Base-by-base conservation (phyloP, 2,329 filamentous ascomycete species). In the Nemania sp. region DNA sequence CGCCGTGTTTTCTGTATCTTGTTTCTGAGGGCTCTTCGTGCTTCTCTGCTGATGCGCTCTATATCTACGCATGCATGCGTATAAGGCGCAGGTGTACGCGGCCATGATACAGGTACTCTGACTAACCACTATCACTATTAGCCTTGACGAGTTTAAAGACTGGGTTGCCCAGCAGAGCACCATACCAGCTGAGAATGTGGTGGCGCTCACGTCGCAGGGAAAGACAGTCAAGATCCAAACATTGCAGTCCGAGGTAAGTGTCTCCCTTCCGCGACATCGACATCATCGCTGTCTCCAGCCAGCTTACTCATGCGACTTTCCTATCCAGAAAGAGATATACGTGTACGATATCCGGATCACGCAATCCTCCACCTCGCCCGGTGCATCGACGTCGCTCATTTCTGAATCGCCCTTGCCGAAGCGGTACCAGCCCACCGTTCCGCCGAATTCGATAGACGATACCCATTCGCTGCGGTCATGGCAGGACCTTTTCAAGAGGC, bases 311-410 rank as follows among this genome's bases (percentile, higher is more conserved):
- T 24, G 20, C 22, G 5, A 20, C 26, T 37, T 24, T 50, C 26
- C 46, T 22, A 14, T 36, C 23, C 63, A 95, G 88, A 89, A 84
- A 62, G 91, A 97, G 70, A 86, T 99, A 52, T 97, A 89, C 70
- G 84, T 97, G 47, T 99, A 96, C 73, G 91, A 97, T 72, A 88
- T 91, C 58, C 85, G 86, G 62, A 84, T 88, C 64, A 84, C 88
- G 60, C 80, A 86, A 60, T 72, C 83, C 45, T 74, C 79, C n/a
- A n/a, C n/a, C 43, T 76, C 80, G 46, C 65, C 79, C 6, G 73
- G 72, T 31, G 69, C 73, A 41, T 67, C 75, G 6, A 71, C 76
- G 15, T 72, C 73, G 15, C 70, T 77, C 49, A 69, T 78, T 56
- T 73, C 74, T 64, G 79, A 84, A 52, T 64, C 77, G 56, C 76